Conservation (phyloP, 768 basidiomycete species). For the Rhizopogon vesiculosus region DNA sequence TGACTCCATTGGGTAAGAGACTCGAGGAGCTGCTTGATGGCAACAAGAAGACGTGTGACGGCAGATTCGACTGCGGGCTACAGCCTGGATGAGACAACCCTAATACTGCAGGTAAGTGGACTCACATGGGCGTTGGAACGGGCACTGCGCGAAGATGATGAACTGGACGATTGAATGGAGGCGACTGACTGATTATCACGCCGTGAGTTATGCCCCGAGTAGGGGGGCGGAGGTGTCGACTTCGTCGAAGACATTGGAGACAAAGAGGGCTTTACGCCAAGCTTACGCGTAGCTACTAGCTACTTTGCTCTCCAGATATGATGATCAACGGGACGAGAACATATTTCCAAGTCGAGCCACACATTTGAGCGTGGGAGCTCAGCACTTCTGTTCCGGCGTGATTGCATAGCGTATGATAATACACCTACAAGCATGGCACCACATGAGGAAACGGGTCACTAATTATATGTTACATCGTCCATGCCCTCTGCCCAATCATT, state of each 20-base stretch:
- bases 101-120: slow-evolving; percentile 8
- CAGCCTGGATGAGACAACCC: background rate
- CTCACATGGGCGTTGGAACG: slow-evolving; percentile 21
- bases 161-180: slow-evolving; percentile 37
- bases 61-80: slow-evolving; percentile 85
- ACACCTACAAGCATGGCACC: too few species aligned
- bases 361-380: too few species aligned
- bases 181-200: slow-evolving; percentile 51
- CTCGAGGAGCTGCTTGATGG: slow-evolving; percentile 94
- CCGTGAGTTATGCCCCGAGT: slow-evolving; percentile 39
- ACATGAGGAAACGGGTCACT: background rate
- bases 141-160: slow-evolving; percentile 17
- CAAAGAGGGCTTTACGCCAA: background rate
- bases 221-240: slow-evolving; percentile 11
- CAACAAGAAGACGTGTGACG: slow-evolving; percentile 88
- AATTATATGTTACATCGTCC: background rate
- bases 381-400: too few species aligned
- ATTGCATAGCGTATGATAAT: too few species aligned
- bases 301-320: too few species aligned
- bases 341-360: too few species aligned
- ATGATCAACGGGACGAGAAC: too few species aligned
- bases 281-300: too few species aligned
- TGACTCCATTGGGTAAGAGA: slow-evolving; percentile 83
- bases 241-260: slow-evolving; percentile 14
- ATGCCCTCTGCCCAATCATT: background rate